Base-by-base conservation (phyloP, 2,329 filamentous ascomycete species). In the Colletotrichum chrysophilum region DNA sequence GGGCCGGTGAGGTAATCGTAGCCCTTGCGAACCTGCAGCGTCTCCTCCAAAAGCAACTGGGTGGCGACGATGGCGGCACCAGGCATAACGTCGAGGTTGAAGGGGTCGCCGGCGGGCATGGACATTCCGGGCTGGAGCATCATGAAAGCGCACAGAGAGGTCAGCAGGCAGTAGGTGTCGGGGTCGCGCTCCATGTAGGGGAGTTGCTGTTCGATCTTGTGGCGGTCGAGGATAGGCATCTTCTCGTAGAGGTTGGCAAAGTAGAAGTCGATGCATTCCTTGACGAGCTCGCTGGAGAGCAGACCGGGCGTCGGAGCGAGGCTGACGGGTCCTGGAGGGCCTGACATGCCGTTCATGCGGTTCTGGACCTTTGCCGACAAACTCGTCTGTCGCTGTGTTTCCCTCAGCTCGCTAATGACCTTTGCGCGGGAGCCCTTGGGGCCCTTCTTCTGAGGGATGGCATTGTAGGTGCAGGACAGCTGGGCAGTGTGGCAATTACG, bases 361-460 rank as follows among this genome's bases (percentile, higher is more conserved):
- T 88, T 91, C 78, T 93, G 91, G 18, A 92, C 88, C 81, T 91
- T 92, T 78, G 89, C 89, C 1, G 90, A 90, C 26, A 93, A 88
- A 75, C 90, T 93, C 21, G 91, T 92, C 81, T 93, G 91, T 78
- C 92, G 90, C 80, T 95, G 93, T 1, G 88, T 93, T 80, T 93
- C 92, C 78, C 93, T 90, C 76, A 95, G 83, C 81, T 95, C 93
- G 80, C 92, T 94, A 83, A 95, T 94, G 74, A 95, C 93, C 83
- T 94, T 95, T 66, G 94, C 94, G 76, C 93, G 88, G 36, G 92
- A 94, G 78, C 93, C 93, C 84, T 94, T 94, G 58, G 93, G 93
- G 2, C 93, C 93, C 83, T 95, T 95, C 86, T 94, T 95, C 85
- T 94, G 93, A 3, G 93, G 93, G 43, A 94, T 91, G 38, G 93